phyloP scores from a whole-genome alignment of 1,139 yeast genomes.

The Citeromyces hawaiiensis region DNA sequence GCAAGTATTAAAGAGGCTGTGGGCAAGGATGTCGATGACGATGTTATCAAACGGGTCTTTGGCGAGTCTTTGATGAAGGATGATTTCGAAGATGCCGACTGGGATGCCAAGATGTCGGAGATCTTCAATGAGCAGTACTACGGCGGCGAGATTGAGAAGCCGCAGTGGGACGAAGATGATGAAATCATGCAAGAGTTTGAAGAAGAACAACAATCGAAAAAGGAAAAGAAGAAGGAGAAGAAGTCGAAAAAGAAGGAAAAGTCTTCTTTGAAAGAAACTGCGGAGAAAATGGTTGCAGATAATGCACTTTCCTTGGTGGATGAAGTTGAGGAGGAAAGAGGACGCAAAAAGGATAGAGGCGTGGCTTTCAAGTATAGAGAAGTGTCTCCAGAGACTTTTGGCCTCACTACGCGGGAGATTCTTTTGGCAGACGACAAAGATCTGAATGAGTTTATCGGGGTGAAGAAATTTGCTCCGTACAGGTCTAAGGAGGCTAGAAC shows the following conservation, averaged over 20 bases:
- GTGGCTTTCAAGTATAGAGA: constrained; percentile 75
- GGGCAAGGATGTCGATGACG: constrained; percentile 63
- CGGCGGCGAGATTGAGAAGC: constrained; percentile 36
- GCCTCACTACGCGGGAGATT: constrained; percentile 77
- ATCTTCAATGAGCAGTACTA: constrained; percentile 78
- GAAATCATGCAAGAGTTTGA: constrained; percentile 21
- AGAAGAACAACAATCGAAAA: constrained; percentile 11
- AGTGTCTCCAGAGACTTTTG: constrained; percentile 90
- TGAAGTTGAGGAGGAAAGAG: constrained; percentile 54
- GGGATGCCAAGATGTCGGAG: constrained; percentile 83
- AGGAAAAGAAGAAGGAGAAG: constrained; percentile 13
- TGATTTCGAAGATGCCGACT: constrained; percentile 82
- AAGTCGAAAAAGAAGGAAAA: constrained; percentile 47
- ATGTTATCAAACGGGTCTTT: constrained; percentile 46
- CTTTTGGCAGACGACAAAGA: constrained; percentile 80
- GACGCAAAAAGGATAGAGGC: constrained; percentile 29
- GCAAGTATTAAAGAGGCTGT: constrained; percentile 70
- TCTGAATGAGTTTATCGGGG: constrained; percentile 70
- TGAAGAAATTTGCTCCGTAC: constrained; percentile 90
- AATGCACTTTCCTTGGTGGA: constrained; percentile 34
- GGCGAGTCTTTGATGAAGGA: constrained; percentile 69
- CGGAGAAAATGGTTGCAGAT: constrained; percentile 57
- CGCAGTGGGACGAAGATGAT: constrained; percentile 40
- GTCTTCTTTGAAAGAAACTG: constrained; percentile 46
- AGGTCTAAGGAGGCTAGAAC: constrained; percentile 60